Evolutionary conservation across 2,329 filamentous ascomycete genomes (phyloP), one percentile per base, ranked within the genome.

Genomic region (Verticillium albo-atrum): DNA sequence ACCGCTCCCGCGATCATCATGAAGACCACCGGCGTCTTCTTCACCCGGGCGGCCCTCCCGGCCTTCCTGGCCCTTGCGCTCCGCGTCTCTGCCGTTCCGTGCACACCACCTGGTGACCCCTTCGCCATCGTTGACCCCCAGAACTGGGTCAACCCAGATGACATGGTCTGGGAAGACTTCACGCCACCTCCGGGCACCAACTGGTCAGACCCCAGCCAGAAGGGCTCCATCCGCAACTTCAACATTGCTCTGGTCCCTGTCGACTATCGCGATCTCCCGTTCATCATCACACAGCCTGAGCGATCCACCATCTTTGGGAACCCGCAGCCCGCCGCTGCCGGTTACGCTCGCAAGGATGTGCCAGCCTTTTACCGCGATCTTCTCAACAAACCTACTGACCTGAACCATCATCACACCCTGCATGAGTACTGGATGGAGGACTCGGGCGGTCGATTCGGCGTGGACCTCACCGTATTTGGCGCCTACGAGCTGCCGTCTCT

Each of bases 341-440:
- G 61, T 2, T 25, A 58, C 4, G 68, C 70, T 14, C 74, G 80
- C 32, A 73, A 77, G 12, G 74, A 79, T 37, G 80, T 83, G 1
- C 79, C 80, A 0, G 69, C 70, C 2, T 83, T 79, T 64, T 83
- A 83, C 65, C 74, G 73, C 30, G 78, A 83, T 60, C 69, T 83
- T 3, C 71, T 83, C 55, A 84, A 83, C 62, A 77, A 69, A 55
- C 80, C 80, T 0, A 74, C 70, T 42, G 77, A 79, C 4, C 66
- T 83, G 30, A 83, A 83, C 59, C 71, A 71, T n/a, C 75, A 75
- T 3, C 81, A 82, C 61, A 83, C 81, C 2, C 70, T 84, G 2
- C 81, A 84, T 60, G 80, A 83, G 67, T 83, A 84, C 65, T 83
- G 81, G 81, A 83, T 83, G 80, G 80, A 80, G 57, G 81, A 83